phyloP scores from a whole-genome alignment of 331 rosid species.

The Saraca asoca region DNA sequence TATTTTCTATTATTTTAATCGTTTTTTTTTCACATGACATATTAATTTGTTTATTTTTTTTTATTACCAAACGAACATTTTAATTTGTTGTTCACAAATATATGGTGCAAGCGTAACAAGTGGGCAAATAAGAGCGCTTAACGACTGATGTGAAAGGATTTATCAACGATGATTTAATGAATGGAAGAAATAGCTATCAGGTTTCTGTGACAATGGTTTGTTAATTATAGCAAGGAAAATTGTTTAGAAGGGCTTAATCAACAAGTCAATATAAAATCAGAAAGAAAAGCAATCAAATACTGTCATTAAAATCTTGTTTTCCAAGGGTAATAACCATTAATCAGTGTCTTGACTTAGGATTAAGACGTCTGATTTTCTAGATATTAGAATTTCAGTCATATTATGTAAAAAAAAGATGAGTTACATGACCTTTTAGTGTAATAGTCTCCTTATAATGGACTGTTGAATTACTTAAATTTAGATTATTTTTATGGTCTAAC shows the following conservation, averaged over 20 bases:
- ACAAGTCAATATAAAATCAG: neutral
- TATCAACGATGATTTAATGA: too few relatives aligned
- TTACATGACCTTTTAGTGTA: too few relatives aligned
- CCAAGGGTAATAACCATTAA: neutral
- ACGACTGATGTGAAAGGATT: slow-evolving; percentile 23
- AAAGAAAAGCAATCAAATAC: neutral
- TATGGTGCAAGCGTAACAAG: slow-evolving; percentile 15
- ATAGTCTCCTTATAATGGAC: too few relatives aligned
- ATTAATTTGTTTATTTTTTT: too few relatives aligned
- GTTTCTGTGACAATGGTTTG: neutral
- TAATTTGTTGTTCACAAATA: slow-evolving; percentile 20
- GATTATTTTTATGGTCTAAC: too few relatives aligned
- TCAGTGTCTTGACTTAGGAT: neutral
- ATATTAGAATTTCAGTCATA: neutral
- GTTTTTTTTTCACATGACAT: too few relatives aligned
- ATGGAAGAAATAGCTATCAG: too few relatives aligned
- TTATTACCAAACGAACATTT: slow-evolving; percentile 1
- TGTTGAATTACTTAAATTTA: too few relatives aligned
- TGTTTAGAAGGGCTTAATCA: neutral
- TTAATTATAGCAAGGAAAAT: slow-evolving; percentile 12
- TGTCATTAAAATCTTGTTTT: neutral
- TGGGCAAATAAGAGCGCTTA: slow-evolving; percentile 30
- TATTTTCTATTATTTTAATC: too few relatives aligned
- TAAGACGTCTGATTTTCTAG: neutral
- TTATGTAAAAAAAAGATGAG: neutral